Evolutionary conservation across 1,139 yeast genomes (phyloP).

Genomic region (Diutina catenulata): DNA sequence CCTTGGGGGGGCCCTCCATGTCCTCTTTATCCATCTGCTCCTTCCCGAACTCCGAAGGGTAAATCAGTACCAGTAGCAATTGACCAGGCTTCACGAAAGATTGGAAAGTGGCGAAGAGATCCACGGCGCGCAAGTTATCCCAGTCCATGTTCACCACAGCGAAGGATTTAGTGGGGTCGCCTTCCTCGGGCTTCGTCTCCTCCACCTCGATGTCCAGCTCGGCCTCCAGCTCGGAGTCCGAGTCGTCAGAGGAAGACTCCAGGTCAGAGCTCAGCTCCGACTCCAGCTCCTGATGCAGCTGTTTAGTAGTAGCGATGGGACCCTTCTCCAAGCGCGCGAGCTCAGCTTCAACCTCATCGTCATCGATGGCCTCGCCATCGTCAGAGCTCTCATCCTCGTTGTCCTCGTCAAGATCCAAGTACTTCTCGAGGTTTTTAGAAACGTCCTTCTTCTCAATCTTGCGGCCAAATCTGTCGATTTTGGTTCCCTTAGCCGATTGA

Average conservation of each 20-base stretch:
- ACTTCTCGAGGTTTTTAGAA: constrained; percentile 43
- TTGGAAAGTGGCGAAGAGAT: constrained; percentile 78
- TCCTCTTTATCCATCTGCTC: constrained; percentile 88
- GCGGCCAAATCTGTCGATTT: constrained; percentile 83
- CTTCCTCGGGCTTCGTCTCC: constrained; percentile 57
- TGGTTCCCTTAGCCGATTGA: constrained; percentile 39
- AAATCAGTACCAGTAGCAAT: constrained; percentile 62
- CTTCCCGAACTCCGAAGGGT: constrained; percentile 90
- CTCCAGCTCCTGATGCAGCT: constrained; percentile 8
- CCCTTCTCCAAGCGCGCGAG: constrained; percentile 1
- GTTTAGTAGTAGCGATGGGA: neutral
- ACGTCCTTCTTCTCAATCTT: constrained; percentile 32
- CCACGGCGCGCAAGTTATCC: constrained; percentile 85
- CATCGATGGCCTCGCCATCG: constrained; percentile 13
- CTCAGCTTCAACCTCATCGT: constrained; percentile 11
- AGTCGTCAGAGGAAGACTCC: constrained; percentile 16
- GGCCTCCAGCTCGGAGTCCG: constrained; percentile 22
- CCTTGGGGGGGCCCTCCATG: constrained; percentile 84
- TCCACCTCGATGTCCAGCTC: constrained; percentile 49
- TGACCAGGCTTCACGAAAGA: constrained; percentile 70
- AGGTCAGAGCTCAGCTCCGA: constrained; percentile 20
- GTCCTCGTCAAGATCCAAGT: constrained; percentile 29
- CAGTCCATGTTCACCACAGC: constrained; percentile 97
- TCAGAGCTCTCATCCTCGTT: constrained; percentile 12
- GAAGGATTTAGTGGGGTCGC: constrained; percentile 71